Evolutionary conservation across 2,329 filamentous ascomycete genomes (phyloP), one percentile per base, ranked within the genome.

Genomic region (Penicillium sp.): DNA sequence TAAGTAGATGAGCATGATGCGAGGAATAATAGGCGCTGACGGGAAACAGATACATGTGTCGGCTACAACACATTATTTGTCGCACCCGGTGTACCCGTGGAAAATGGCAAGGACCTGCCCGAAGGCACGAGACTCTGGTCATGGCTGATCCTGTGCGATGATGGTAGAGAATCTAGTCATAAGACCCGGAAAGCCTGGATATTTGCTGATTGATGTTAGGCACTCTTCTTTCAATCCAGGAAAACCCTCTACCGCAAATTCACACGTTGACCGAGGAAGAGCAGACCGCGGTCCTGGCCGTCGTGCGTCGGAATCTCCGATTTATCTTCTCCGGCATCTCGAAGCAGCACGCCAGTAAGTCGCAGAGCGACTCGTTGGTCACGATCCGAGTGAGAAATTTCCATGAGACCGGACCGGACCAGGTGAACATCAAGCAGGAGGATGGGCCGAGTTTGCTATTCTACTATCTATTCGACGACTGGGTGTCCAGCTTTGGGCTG

Each of bases 211-310:
- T 37, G 49, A 55, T 38, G 15, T 6, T 56, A 86, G 87, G 86
- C 65, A 92, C 89, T 0, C 84, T 92, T 40, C 84, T 92, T 57
- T 89, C 89, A 0, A 86, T 92, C 44, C 86, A 90, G 60, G 90
- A 92, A 71, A 79, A 82, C 55, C 83, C 83, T 77, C 71, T 82
- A 80, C 65, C 81, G 81, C 56, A 81, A 79, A 82, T 50, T 82
- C 75, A 68, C 70, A 26, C 70, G 15, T 61, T 56, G 2, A 65
- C 71, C 30, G 59, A 72, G 5, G 68, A 76, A 15, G 65, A 73
- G 49, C 72, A 72, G 56, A 60, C 68, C 1, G 62, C 63, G 33
- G 68, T 75, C 7, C 61, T 78, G 2, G 74, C 72, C 17, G 71
- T 76, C 9, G 76, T 84, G 26, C 84, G 86, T 8, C 79, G 85